phyloP scores from a whole-genome alignment of 2,329 filamentous ascomycete genomes.

The Verticillium klebahnii region DNA sequence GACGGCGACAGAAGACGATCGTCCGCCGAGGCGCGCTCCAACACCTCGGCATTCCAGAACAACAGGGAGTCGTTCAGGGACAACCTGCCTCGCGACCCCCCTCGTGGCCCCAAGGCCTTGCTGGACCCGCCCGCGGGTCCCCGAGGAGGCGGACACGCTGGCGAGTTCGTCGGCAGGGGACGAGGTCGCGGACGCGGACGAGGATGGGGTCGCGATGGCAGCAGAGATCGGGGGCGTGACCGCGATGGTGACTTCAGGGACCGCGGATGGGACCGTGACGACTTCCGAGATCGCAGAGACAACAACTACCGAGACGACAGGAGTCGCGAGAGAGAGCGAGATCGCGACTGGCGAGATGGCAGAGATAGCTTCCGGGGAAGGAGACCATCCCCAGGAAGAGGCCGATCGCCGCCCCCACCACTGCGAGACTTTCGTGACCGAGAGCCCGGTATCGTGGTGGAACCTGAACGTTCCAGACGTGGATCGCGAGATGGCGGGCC shows the following conservation, averaged over 20 bases:
- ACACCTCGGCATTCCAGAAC: slow-evolving; percentile 56
- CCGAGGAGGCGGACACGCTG: slow-evolving; percentile 60
- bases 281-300: slow-evolving; percentile 29
- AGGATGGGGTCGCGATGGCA: slow-evolving; percentile 58
- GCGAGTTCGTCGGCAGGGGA: slow-evolving; percentile 52
- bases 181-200: slow-evolving; percentile 53
- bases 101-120: slow-evolving; percentile 75
- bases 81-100: slow-evolving; percentile 57
- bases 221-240: slow-evolving; percentile 54
- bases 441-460: slow-evolving; percentile 57
- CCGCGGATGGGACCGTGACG: slow-evolving; percentile 19
- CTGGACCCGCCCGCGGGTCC: slow-evolving; percentile 66
- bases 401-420: slow-evolving; percentile 59
- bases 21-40: slow-evolving; percentile 52
- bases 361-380: slow-evolving; percentile 48
- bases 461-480: slow-evolving; percentile 62
- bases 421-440: slow-evolving; percentile 56
- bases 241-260: slow-evolving; percentile 57
- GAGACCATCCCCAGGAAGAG: slow-evolving; percentile 56
- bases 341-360: slow-evolving; percentile 42
- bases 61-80: slow-evolving; percentile 52
- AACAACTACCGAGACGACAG: slow-evolving; percentile 52
- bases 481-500: slow-evolving; percentile 67
- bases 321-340: slow-evolving; percentile 53
- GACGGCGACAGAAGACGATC: slow-evolving; percentile 67